Percentiles rank a stretch among this genome's conserved stretches.
Conservation (phyloP, 768 basidiomycete genomes). For the Dioszegia aurantiaca region DNA sequence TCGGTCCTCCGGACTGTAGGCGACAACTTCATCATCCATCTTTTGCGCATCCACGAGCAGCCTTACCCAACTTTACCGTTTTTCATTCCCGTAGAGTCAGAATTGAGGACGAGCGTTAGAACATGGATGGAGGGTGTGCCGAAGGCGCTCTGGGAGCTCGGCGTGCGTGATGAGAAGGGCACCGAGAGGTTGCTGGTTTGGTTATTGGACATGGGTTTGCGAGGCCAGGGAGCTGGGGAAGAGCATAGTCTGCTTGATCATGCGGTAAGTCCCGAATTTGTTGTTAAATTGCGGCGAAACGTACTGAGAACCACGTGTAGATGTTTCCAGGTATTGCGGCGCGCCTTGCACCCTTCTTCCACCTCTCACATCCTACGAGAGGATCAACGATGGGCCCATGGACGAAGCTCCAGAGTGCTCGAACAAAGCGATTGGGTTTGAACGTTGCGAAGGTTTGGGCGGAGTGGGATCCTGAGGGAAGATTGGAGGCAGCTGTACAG, state of each 20-base stretch:
- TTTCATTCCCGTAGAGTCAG: slow-evolving; percentile 27
- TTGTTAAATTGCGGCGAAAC: no score
- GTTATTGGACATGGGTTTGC: slow-evolving; percentile 56
- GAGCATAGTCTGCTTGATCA: slow-evolving; percentile 15
- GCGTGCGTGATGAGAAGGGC: slow-evolving; percentile 58
- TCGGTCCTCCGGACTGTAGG: slow-evolving; percentile 66
- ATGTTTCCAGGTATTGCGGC: slow-evolving; percentile 58
- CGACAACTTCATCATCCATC: slow-evolving; percentile 69
- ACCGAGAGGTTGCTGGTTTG: slow-evolving; percentile 65
- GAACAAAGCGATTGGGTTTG: slow-evolving; percentile 62
- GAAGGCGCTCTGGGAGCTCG: slow-evolving; percentile 79
- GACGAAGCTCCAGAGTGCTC: slow-evolving; percentile 59
- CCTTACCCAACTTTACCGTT: slow-evolving; percentile 41
- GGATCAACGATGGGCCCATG: slow-evolving; percentile 77
- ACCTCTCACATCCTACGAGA: slow-evolving; percentile 68
- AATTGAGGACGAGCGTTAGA: slow-evolving; percentile 36
- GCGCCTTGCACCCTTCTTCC: slow-evolving; percentile 76
- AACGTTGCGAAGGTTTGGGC: slow-evolving; percentile 58
- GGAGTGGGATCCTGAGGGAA: slow-evolving; percentile 27
- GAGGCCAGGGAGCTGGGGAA: slow-evolving; percentile 24
- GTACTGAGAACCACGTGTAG: slow-evolving; percentile 59
- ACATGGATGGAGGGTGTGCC: slow-evolving; percentile 77
- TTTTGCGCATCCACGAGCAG: slow-evolving; percentile 62
- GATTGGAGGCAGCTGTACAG: slow-evolving; percentile 17
- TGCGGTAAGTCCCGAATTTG: no score